Base-by-base conservation (phyloP, 192 early-diverging fungal species). In the Entomortierella parvispora region DNA sequence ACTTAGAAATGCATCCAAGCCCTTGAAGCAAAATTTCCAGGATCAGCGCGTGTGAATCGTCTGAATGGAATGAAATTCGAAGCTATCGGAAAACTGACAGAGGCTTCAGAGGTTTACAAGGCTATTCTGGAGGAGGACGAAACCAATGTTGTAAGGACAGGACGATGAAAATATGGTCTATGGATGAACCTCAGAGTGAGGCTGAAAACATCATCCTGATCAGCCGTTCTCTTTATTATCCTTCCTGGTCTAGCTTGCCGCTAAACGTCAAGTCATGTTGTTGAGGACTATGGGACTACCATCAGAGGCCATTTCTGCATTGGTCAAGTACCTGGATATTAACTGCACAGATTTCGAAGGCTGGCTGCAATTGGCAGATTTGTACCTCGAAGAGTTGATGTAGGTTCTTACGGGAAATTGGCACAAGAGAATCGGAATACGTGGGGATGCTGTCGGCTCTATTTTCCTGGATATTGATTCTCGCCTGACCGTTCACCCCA, bases 291-390 rank as follows among this genome's bases (percentile, higher is more conserved):
- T 90, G 59, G 92, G 90, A 14, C 84, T 91, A 51, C 62, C 74
- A 4, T 42, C 70, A 44, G 89, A 92, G n/a, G 93, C 95, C 22
- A 93, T 96, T 46, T 83, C 81, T 10, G 81, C 83, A 20, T 81
- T 97, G 25, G 87, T 87, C 33, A 76, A 83, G 40, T 95, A 96
- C 65, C 62, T 97, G 48, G 96, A 97, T 76, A 89, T 86, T 18
- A 94, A 94, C 58, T 89, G 88, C 44, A 90, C 90, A 40, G 97
- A 99, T 76, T 85, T 89, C 64, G 96, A 99, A 71, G 93, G 87
- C 1, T 99, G 97, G 97, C 69, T 94, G 0, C 90, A 95, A 71
- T 85, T 99, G 44, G 83, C 89, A 1, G 72, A 84, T 29, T 74
- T 94, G 33, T 98, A 99, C 71, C 71, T 96, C 22, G 70, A 58